Evolutionary conservation across 306 rosid species (phyloP), one percentile per base, ranked within the genome.

Genomic region (Vicia faba): DNA sequence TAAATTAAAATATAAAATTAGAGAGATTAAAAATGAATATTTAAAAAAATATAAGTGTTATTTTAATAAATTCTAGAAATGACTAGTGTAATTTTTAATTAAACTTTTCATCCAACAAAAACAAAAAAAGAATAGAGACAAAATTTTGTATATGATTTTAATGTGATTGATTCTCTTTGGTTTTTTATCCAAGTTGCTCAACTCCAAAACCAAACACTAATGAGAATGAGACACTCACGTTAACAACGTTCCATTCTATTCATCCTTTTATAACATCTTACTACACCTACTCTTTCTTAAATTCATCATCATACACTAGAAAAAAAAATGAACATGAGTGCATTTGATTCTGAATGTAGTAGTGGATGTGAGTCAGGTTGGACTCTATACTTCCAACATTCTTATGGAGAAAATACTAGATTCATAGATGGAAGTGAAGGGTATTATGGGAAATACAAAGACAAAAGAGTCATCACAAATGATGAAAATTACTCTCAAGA

Each of bases 281-380:
- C 6, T 5, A 14, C 51, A 45, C 77, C 61, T 54, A 55, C 18
- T 54, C 38, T 55, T 25, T 55, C 61, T 25, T 25, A 14, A 8
- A 18, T 50, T 23, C 59, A 56, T 23, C 59, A 56, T 13, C 40
- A 29, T n/a, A 36, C 26, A 51, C 49, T 33, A 28, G 57, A 75
- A 75, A 70, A 43, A 74, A 51, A 51, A 57, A 25, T 35, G 61
- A 80, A 62, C 69, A 93, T 90, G 97, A 82, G 89, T 65, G 78
- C 73, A 38, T 71, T 80, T 62, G 88, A 70, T 71, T 86, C 99
- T 36, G 97, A 88, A 82, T 83, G 95, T 66, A 85, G 84, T 4
- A 84, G 92, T 69, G 97, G 92, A 11, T 85, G 92, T 64, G 99
- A 90, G 75, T 95, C 99, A 74, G 97, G 99, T 72, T 95, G 99